Percentiles rank a stretch among this genome's conserved stretches.
phyloP scores from a whole-genome alignment of 768 basidiomycete genomes.

The Mycena chlorophos region DNA sequence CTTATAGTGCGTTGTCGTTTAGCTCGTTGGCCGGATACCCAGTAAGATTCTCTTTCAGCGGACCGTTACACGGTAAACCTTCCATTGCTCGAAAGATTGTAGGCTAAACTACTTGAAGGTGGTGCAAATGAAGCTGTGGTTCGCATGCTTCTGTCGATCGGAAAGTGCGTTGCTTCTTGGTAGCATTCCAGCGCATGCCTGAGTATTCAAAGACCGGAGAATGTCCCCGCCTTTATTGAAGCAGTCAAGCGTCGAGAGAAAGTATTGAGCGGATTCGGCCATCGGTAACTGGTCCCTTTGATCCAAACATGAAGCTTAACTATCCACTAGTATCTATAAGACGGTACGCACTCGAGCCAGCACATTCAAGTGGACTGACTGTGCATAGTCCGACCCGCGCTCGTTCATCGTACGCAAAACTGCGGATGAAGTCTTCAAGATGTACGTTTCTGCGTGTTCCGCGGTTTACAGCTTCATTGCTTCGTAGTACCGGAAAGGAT shows the following conservation, averaged over 20 bases:
- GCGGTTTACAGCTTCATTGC: not conserved
- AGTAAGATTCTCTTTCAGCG: slow-evolving; percentile 38
- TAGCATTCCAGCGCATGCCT: not conserved
- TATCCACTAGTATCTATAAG: slow-evolving; percentile 59
- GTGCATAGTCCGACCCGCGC: slow-evolving; percentile 76
- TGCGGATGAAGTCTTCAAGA: slow-evolving; percentile 88
- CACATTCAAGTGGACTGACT: slow-evolving; percentile 6
- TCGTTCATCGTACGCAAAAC: slow-evolving; percentile 89
- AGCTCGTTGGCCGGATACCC: not conserved
- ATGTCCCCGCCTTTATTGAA: slow-evolving; percentile 82
- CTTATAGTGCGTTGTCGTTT: slow-evolving; percentile 65
- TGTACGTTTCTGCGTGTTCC: slow-evolving; percentile 47
- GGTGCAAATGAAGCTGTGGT: slow-evolving; percentile 95
- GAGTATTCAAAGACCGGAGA: slow-evolving; percentile 58
- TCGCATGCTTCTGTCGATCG: slow-evolving; percentile 88
- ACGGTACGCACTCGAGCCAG: slow-evolving; percentile 45
- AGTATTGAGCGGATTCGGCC: slow-evolving; percentile 88
- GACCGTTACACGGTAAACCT: slow-evolving; percentile 64
- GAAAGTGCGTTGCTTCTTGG: slow-evolving; percentile 50
- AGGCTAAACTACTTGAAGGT: slow-evolving; percentile 39
- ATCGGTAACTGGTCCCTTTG: slow-evolving; percentile 60
- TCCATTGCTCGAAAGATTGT: not conserved
- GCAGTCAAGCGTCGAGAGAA: slow-evolving; percentile 87
- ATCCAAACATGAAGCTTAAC: slow-evolving; percentile 11
- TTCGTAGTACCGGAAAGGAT: slow-evolving; percentile 75